Conservation (phyloP, 1,284 basidiomycete genomes). For the Salmacisia buchloeana region DNA sequence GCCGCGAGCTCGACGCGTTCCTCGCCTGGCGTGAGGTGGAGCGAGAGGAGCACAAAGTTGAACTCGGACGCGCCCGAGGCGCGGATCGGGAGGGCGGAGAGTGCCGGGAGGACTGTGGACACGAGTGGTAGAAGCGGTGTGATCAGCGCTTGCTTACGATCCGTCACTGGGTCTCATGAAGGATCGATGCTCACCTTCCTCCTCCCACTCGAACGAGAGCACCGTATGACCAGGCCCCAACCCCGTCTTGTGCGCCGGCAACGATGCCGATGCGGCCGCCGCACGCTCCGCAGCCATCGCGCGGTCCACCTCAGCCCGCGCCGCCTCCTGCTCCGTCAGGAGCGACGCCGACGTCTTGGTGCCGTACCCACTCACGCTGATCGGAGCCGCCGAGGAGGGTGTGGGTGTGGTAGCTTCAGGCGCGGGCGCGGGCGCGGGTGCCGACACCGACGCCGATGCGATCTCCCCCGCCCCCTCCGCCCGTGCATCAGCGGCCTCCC, state of each 20-base stretch:
- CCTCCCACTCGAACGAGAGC: neutral
- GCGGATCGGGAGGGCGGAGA: neutral
- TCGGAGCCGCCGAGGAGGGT: neutral
- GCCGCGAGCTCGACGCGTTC: neutral
- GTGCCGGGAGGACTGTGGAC: neutral
- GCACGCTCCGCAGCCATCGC: conserved; percentile 3
- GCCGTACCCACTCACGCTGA: neutral
- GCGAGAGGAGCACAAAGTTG: conserved; percentile 8
- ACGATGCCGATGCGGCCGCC: neutral
- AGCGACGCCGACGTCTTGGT: neutral
- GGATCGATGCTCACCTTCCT: conserved; percentile 7
- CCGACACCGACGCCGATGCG: too few species aligned
- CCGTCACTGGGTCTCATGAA: too few species aligned
- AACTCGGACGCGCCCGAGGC: neutral
- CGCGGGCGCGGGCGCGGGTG: too few species aligned
- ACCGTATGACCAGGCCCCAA: neutral
- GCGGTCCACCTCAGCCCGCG: neutral
- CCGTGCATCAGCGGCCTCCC: too few species aligned
- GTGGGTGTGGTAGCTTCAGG: neutral
- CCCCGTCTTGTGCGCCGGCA: neutral
- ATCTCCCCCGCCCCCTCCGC: too few species aligned
- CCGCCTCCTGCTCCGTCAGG: neutral
- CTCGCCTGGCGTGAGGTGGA: conserved; percentile 4
- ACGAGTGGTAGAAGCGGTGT: neutral
- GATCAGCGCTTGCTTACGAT: too few species aligned